Evolutionary conservation across 202 grass and related monocot species (phyloP), one percentile per base, ranked within the genome.

Genomic region (Hordeum pubiflorum): DNA sequence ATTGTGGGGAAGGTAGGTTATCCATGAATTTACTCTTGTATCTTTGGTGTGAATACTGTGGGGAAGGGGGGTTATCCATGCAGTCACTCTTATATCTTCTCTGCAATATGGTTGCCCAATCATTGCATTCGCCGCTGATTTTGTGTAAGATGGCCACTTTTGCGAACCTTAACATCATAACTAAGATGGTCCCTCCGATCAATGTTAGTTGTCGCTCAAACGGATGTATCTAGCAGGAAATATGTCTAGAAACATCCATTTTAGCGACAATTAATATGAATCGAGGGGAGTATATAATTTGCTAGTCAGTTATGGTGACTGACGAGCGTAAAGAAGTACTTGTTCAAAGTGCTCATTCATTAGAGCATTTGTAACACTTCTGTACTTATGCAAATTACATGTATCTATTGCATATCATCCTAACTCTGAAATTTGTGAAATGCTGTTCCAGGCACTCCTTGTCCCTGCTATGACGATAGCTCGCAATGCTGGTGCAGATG

Each of bases 1-100:
- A 93, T 94, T 73, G 84, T 98, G 75, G 84, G 88, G 76, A 98
- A 94, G 95, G 95, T 98, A 88, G 9, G 50, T 79, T 74, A 52
- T 79, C 52, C 1, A 24, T 43, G 21, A 6, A 22, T 41, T 58
- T 37, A 10, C 3, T 63, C 27, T 10, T 20, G 3, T 52, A 31
- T 61, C 56, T 39, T 12, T 6, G 48, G 95, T 70, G 86, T 91
- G 79, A 78, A 86, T 74, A 91, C 93, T 76, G 84, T 98, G 75
- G 84, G 88, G 79, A 98, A 94, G 90, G 95, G 88, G 86, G 9
- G 40, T 76, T 77, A 58, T 79, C 52, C 0, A 38, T 43, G 26
- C 11, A 22, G 33, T 48, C 22, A 13, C 3, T 63, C 21, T 18
- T 20, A 11, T 52, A 41, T 61, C 67, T 39, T 81, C 21, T 43